Evolutionary conservation across 1,139 yeast species (phyloP).

Genomic region (Kodamaea suecica): DNA sequence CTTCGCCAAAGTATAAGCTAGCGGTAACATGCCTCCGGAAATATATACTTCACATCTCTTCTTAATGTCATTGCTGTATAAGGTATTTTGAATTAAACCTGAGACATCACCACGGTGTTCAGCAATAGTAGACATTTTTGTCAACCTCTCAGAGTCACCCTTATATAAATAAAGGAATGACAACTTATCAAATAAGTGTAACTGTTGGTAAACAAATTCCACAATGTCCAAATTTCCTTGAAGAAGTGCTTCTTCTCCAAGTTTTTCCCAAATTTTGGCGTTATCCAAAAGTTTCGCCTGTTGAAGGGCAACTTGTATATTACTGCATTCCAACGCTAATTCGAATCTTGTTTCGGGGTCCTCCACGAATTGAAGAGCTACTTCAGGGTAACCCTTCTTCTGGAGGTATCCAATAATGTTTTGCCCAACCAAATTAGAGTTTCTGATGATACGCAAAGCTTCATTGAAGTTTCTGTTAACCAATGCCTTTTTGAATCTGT

Average conservation of each 20-base stretch:
- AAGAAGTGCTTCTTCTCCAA: slow-evolving; percentile 80
- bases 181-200: slow-evolving; percentile 80
- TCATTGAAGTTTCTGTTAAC: slow-evolving; percentile 88
- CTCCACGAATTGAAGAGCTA: slow-evolving; percentile 92
- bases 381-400: slow-evolving; percentile 91
- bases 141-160: slow-evolving; percentile 73
- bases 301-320: slow-evolving; percentile 78
- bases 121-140: slow-evolving; percentile 86
- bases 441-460: slow-evolving; percentile 83
- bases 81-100: slow-evolving; percentile 77
- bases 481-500: slow-evolving; percentile 90
- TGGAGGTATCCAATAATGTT: slow-evolving; percentile 93
- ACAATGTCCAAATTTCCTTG: slow-evolving; percentile 88
- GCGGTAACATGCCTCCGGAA: slow-evolving; percentile 77
- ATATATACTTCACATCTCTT: slow-evolving; percentile 74
- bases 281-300: slow-evolving; percentile 81
- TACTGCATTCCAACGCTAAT: slow-evolving; percentile 90
- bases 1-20: slow-evolving; percentile 92
- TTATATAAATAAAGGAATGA: slow-evolving; percentile 82
- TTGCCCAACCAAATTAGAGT: slow-evolving; percentile 93
- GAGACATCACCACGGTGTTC: slow-evolving; percentile 82
- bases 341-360: slow-evolving; percentile 97
- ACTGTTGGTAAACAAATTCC: slow-evolving; percentile 86
- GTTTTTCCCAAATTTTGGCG: slow-evolving; percentile 70
- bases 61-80: slow-evolving; percentile 72